A percentile compares a stretch with the other conserved stretches of the same genome.
phyloP scores from a whole-genome alignment of 2,329 filamentous ascomycete species.

The Sclerotinia borealis region DNA sequence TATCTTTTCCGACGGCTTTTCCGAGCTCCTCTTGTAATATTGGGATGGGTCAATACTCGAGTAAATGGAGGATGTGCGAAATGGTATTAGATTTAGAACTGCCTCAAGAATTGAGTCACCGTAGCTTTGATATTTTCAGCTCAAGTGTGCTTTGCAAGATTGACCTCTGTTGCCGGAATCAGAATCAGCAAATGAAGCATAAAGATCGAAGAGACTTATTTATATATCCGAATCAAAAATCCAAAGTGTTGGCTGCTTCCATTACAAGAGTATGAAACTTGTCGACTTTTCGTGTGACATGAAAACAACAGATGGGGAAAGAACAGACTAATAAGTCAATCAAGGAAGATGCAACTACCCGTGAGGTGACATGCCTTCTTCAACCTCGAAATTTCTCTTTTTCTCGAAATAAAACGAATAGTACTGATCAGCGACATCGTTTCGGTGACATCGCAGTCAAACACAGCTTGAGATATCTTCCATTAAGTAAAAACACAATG shows the following conservation, averaged over 20 bases:
- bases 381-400: not conserved
- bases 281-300: not conserved
- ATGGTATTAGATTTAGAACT: not conserved
- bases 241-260: not conserved
- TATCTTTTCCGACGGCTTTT: not conserved
- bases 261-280: not conserved
- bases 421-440: not conserved
- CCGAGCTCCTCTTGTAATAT: not conserved
- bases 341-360: conserved; percentile 4
- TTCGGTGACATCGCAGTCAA: not conserved
- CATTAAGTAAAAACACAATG: not conserved
- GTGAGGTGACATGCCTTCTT: not conserved
- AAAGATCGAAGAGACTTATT: not conserved
- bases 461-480: not conserved
- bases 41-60: too few relatives aligned
- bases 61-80: not conserved
- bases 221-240: not conserved
- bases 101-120: not conserved
- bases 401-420: not conserved
- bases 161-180: not conserved
- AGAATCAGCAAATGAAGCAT: not conserved
- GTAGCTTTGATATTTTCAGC: not conserved
- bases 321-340: not conserved
- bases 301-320: not conserved
- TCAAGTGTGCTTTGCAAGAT: not conserved